phyloP scores from a whole-genome alignment of 1,284 basidiomycete species.

The Fistulina hepatica region DNA sequence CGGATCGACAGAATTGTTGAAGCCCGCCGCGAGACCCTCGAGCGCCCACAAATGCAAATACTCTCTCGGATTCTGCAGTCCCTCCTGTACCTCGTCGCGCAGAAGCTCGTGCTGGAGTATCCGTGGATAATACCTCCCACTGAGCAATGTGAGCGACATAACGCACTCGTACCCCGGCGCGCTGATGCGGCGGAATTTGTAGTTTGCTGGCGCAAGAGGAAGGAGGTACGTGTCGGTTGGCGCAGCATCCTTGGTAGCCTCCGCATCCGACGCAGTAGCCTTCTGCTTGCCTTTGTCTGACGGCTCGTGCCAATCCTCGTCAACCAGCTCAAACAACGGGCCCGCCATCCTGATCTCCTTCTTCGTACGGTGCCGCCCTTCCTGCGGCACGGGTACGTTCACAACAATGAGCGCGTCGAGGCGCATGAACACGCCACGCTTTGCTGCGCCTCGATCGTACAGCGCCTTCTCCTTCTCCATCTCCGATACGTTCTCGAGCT shows the following conservation, averaged over 20 bases:
- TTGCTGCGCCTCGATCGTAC: constrained; percentile 39
- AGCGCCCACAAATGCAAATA: constrained; percentile 49
- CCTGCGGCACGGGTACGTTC: neutral
- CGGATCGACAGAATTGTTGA: constrained; percentile 55
- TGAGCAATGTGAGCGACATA: constrained; percentile 52
- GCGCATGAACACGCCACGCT: constrained; percentile 56
- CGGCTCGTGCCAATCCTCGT: constrained; percentile 54
- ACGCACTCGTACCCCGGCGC: constrained; percentile 51
- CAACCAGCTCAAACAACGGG: constrained; percentile 63
- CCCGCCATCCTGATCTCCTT: constrained; percentile 57
- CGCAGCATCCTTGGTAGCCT: too few species aligned
- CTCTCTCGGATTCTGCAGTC: constrained; percentile 22
- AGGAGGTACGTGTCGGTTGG: constrained; percentile 27
- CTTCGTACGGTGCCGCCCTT: constrained; percentile 28
- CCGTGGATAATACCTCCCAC: constrained; percentile 65
- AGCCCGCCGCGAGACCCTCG: constrained; percentile 54
- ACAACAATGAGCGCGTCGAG: constrained; percentile 51
- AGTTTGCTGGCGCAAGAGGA: constrained; percentile 52
- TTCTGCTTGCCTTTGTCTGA: too few species aligned
- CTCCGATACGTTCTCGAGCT: too few species aligned
- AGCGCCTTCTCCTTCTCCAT: constrained; percentile 19
- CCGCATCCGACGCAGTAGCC: too few species aligned
- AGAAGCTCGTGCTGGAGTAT: constrained; percentile 53
- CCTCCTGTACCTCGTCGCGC: constrained; percentile 25
- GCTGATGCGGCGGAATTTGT: constrained; percentile 58